Evolutionary conservation across 1,139 yeast species (phyloP), one percentile per base, ranked within the genome.

Genomic region (Yamadazyma sp.): DNA sequence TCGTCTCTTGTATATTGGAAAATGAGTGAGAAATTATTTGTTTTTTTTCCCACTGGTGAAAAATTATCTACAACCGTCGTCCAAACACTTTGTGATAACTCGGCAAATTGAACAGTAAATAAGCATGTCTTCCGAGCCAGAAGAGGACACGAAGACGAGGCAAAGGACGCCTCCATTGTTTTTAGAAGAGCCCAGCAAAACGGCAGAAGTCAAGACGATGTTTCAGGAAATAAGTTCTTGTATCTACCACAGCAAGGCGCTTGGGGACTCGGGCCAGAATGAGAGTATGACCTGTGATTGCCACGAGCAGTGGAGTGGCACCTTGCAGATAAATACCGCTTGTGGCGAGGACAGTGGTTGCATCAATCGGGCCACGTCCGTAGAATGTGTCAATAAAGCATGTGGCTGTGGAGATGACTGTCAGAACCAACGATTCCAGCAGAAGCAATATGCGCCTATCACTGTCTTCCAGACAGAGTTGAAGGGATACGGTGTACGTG

Each of bases 221-320:
- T 92, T 87, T 58, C 67, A 62, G 11, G 76, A 67, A 44, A 57
- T 91, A 36, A 59, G 63, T 22, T 75, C 74, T 42, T 84, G 92
- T 54, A 70, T 77, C 8, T 89, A 89, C 56, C 68, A 77, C 26
- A 66, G 66, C 42, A 83, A 79, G 54, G 48, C 53, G 33, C 62
- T 86, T 17, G 96, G 95, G 2, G 66, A 72, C 36, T 75, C 89
- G 3, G 87, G 87, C 27, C 83, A 80, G 54, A 70, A 65, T 36
- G 91, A 85, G 52, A 76, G 75, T 51, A 88, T 92, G 94, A 79
- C 92, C 15, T 92, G 98, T 71, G 97, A 89, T 54, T 92, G 98
- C 69, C 59, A 53, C 26, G 81, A 77, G 47, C 59, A 69, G 3
- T 68, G 75, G 71, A 73, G 69, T 49, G 45, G 61, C 11, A 52